Evolutionary conservation across 495 filamentous ascomycete species (phyloP).

Genomic region (Evernia prunastri): DNA sequence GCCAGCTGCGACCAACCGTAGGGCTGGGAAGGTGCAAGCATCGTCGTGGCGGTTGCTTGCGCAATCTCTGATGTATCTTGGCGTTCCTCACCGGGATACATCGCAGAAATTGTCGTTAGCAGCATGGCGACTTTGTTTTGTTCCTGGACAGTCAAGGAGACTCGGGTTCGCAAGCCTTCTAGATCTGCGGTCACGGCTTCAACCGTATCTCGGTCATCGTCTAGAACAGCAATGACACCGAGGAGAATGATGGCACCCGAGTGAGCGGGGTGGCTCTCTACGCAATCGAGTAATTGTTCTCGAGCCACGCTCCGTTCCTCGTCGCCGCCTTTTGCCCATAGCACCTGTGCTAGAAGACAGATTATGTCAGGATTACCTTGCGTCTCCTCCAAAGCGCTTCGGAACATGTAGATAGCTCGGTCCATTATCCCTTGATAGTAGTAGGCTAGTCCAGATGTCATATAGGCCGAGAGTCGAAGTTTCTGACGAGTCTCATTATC

Average conservation of each 20-base stretch:
- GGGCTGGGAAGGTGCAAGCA: conserved; percentile 68
- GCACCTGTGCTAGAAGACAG: conserved; percentile 79
- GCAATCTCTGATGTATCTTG: conserved; percentile 20
- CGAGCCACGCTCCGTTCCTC: conserved; percentile 68
- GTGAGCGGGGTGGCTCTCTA: conserved; percentile 66
- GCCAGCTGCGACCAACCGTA: conserved; percentile 72
- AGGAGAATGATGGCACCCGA: conserved; percentile 70
- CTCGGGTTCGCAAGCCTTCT: conserved; percentile 57
- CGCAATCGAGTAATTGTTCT: conserved; percentile 70
- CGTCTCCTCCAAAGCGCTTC: conserved; percentile 72
- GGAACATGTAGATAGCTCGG: conserved; percentile 69
- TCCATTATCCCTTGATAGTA: conserved; percentile 61
- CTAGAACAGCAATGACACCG: conserved; percentile 74
- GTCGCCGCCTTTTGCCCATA: conserved; percentile 83
- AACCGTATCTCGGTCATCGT: conserved; percentile 66
- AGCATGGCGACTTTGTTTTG: conserved; percentile 50
- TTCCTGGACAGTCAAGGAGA: conserved; percentile 44
- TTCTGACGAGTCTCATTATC: conserved; percentile 56
- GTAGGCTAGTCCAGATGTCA: conserved; percentile 76
- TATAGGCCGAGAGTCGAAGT: conserved; percentile 72
- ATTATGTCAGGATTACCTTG: conserved; percentile 73
- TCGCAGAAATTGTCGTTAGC: conserved; percentile 47
- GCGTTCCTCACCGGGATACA: conserved; percentile 32
- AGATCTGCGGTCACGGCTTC: conserved; percentile 79
- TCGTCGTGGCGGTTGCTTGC: conserved; percentile 63